These are phyloP conservation scores for Lepidium aucheri DNA, from an alignment of 345 rosid species.

Conservation along the genomic window DNA sequence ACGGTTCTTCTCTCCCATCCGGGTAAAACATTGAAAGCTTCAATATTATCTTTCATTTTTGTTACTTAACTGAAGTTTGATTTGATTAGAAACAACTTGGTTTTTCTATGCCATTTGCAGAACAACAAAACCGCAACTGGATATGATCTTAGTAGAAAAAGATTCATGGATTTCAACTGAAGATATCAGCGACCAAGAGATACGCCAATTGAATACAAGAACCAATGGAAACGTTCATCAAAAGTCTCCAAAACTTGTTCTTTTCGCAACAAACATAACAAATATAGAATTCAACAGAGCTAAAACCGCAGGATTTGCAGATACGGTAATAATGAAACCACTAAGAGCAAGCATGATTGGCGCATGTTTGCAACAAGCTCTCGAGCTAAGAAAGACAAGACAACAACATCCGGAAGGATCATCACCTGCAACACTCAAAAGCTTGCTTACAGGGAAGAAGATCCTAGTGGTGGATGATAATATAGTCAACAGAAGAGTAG, in stretches of 20 bases:
- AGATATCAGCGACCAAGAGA: slow-evolving; percentile 29
- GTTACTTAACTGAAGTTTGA: not conserved
- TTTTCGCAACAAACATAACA: slow-evolving; percentile 71
- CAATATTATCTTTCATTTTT: not conserved
- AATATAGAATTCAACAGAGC: slow-evolving; percentile 60
- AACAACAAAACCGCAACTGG: slow-evolving; percentile 45
- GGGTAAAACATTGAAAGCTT: slow-evolving; percentile 34
- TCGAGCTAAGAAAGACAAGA: slow-evolving; percentile 59
- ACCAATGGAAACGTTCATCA: slow-evolving; percentile 37
- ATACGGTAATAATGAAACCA: slow-evolving; percentile 89
- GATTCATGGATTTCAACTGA: slow-evolving; percentile 68
- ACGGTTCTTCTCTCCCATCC: slow-evolving; percentile 35
- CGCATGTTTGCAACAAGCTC: slow-evolving; percentile 85
- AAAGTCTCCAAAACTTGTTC: slow-evolving; percentile 58
- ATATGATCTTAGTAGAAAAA: slow-evolving; percentile 79
- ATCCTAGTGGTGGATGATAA: slow-evolving; percentile 96
- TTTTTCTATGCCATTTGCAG: not conserved
- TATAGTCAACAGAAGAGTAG: slow-evolving; percentile 78
- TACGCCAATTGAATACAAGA: slow-evolving; percentile 33
- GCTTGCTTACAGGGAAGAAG: slow-evolving; percentile 65
- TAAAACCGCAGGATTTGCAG: slow-evolving; percentile 76
- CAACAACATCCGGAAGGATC: slow-evolving; percentile 43
- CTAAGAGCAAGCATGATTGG: slow-evolving; percentile 93
- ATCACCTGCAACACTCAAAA: slow-evolving; percentile 31
- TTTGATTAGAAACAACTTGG: not conserved